Percentiles rank a stretch among this genome's conserved stretches.
These are phyloP conservation scores for Candida bentonensis DNA, from an alignment of 805 yeast genomes.

Conservation along the genomic window DNA sequence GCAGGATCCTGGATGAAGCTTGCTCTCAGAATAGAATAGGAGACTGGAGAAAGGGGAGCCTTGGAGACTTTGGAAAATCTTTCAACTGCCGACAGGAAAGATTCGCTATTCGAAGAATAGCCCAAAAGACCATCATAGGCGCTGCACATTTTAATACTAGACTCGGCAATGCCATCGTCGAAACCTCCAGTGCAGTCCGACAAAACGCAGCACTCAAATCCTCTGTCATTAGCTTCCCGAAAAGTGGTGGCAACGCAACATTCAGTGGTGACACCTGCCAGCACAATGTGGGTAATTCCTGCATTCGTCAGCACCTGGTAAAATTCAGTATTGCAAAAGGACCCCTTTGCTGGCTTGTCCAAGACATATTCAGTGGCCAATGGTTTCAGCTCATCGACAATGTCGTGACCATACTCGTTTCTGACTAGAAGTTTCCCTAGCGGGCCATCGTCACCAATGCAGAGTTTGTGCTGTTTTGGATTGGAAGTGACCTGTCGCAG, in stretches of 20 bases:
- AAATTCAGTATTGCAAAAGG: conserved; percentile 21
- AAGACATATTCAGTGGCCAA: conserved; percentile 16
- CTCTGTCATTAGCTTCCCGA: conserved; percentile 22
- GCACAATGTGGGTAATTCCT: conserved; percentile 18
- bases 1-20: background rate
- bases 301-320: conserved; percentile 17
- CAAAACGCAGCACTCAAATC: conserved; percentile 20
- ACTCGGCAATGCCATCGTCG: conserved; percentile 11
- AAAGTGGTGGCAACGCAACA: conserved; percentile 23
- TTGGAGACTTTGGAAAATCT: background rate
- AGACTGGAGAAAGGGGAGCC: background rate
- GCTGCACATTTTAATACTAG: conserved; percentile 12
- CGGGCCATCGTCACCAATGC: conserved; percentile 21
- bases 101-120: conserved; percentile 8
- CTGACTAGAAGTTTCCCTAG: conserved; percentile 21
- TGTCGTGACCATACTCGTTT: conserved; percentile 23
- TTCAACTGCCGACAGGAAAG: background rate
- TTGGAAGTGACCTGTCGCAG: conserved; percentile 15
- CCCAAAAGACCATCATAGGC: conserved; percentile 18
- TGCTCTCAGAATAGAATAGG: background rate
- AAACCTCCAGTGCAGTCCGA: conserved; percentile 17
- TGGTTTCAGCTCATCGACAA: conserved; percentile 20
- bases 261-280: conserved; percentile 23
- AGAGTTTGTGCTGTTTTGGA: conserved; percentile 11
- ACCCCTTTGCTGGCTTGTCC: conserved; percentile 23